Base-by-base conservation (phyloP, 108 stramenopile species). In the Nitzschia putrida region DNA sequence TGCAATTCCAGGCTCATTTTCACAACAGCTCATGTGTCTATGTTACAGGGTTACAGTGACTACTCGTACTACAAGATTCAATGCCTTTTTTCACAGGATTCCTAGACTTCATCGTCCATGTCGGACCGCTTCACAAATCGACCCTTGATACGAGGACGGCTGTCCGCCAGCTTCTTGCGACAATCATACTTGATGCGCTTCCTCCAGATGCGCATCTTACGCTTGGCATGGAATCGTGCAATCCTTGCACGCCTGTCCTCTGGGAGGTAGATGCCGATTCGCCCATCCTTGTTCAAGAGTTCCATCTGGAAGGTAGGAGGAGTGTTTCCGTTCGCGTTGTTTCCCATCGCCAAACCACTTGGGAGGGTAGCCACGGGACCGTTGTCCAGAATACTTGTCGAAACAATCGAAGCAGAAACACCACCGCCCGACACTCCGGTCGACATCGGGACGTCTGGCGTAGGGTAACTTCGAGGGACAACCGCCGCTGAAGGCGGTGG, bases 121-220 rank as follows among this genome's bases (percentile, higher is more conserved):
- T 85, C 85, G 24, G 69, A 61, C 26, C 85, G 78, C 68, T 93
- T 95, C 43, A 99, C 98, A 66, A 99, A 99, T 23, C 98, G 91
- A 29, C 98, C 98, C 85, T 99, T 99, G 67, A 99, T 94, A n/a
- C 98, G 87, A 21, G 98, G 98, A 22, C 98, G 85, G 45, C 88
- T 91, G 61, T 99, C 98, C 9, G 98, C 98, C 18, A 99, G 76
- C 74, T 97, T 97, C 80, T 99, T 99, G 34, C 98, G 84, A 71
- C 98, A 99, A 78, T 97, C 97, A 78, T 99, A 99, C 73, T 99
- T 99, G 80, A 99, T 98, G 42, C 94, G 87, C 78, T 99, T 99
- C 55, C 97, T 80, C 98, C 98, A 99, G 59, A 98, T 94, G 26
- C 98, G 88, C 69, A 83, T 89, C 68, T 88, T 91, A 39, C 97